A percentile compares a stretch with the other conserved stretches of the same genome.
phyloP scores from a whole-genome alignment of 192 early-diverging fungal genomes.

The Haplosporangium gracile region DNA sequence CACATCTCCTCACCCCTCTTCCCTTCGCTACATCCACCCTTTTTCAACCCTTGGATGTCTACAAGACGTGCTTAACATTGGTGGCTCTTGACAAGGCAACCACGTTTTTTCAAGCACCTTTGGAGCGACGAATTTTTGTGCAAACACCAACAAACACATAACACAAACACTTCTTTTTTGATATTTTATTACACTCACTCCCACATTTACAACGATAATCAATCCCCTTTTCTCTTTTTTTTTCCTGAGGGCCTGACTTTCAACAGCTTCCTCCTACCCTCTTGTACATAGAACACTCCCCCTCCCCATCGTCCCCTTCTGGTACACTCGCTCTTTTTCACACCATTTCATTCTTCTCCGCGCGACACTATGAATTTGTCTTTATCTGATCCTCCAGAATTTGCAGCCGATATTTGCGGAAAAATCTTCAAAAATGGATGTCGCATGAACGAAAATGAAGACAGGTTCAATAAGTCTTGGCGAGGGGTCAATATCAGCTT shows the following conservation, averaged over 20 bases:
- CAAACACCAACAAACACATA: neutral
- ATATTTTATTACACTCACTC: neutral
- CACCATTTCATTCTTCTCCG: neutral
- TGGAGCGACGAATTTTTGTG: neutral
- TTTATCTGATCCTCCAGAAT: too few species aligned
- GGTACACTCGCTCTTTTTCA: neutral
- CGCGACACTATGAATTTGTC: neutral
- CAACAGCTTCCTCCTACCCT: neutral
- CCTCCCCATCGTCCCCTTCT: neutral
- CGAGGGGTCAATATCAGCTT: slow-evolving; percentile 2
- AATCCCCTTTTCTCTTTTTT: neutral
- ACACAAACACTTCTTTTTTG: neutral
- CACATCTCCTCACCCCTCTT: neutral
- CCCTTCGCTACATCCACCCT: neutral
- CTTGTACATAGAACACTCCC: neutral
- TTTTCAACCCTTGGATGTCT: neutral
- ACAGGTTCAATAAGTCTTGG: neutral
- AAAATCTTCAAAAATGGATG: neutral
- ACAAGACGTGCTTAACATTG: neutral
- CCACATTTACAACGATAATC: neutral
- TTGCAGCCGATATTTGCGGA: neutral
- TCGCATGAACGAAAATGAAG: too few species aligned
- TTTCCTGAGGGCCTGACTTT: neutral
- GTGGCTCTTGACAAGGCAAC: slow-evolving; percentile 4
- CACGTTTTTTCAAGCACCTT: neutral